Evolutionary conservation across 2,329 filamentous ascomycete genomes (phyloP), one percentile per base, ranked within the genome.

Genomic region (Epicoccum sorghinum): DNA sequence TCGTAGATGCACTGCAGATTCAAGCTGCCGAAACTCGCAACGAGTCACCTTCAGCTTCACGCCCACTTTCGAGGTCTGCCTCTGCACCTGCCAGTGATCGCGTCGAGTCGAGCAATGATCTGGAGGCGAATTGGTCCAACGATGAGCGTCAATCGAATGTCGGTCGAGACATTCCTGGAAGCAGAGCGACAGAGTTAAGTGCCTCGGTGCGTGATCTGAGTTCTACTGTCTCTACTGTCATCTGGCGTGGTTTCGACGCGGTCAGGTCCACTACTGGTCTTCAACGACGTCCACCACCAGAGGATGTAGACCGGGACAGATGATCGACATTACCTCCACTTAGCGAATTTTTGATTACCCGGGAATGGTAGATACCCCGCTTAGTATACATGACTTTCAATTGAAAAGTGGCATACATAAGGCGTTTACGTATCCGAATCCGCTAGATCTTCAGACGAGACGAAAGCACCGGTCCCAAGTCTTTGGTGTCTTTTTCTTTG

Each of bases 11-110:
- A 36, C 60, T 80, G 12, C 80, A 83, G 61, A 67, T 65, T 4
- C 75, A 78, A 62, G 78, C 77, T 30, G 74, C 74, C 2, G 75
- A 79, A 50, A 77, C 75, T 3, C 71, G 73, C 25, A 79, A 80
- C 47, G 77, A 78, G 24, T 78, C 80, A 5, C 78, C 80, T 3
- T 81, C 81, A 24, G 78, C 82, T 4, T 80, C 80, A 24, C 75
- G 79, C 29, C 80, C 79, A 7, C 77, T 84, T 13, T 71, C 76
- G 9, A 64, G 68, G 12, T 58, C 62, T 13, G 47, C 59, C 5
- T 62, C 69, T 4, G 50, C 50, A 14, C 42, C 55, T 9, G 29
- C 32, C 18, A 45, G 57, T 24, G 33, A 42, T 36, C 46, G 41
- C 7, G 54, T 36, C 36, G 58, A 41, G 48, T 53, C 40, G 47